Evolutionary conservation across 2,329 filamentous ascomycete species (phyloP), one percentile per base, ranked within the genome.

Genomic region (Rhynchosporium graminicola): DNA sequence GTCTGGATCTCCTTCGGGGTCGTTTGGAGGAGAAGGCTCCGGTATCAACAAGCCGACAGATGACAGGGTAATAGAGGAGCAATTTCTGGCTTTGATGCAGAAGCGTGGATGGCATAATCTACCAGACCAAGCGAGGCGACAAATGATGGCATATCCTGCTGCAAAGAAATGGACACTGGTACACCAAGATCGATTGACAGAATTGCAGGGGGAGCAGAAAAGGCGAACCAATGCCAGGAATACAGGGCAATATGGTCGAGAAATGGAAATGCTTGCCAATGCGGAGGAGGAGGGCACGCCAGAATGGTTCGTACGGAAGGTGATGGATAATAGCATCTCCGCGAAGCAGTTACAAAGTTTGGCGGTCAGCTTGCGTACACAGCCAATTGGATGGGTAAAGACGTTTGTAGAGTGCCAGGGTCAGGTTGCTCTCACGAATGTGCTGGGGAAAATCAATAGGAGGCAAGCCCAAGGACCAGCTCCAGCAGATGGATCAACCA

Each of bases 111-210:
- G 93, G 91, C 95, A 97, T 78, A 96, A 96, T 76, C 80, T 99
- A 67, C 95, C 95, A 4, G 95, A 99, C 73, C 92, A 97, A 78
- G 95, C 95, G 36, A 87, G 90, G 69, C 84, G 94, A 65, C 95
- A 98, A 79, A 98, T 99, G 94, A 85, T 95, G 77, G 92, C 92
- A 43, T 98, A 99, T 75, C 91, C 93, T 13, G 85, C 95, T 8
- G 86, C 88, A 67, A 98, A 98, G 82, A 99, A 98, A 78, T 99
- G 95, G 95, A 97, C 92, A 1, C 80, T 99, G 63, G 90, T 99
- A 57, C 90, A 98, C 75, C 94, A 99, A 77, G 95, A 99, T 78
- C 89, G 91, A 65, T 82, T 99, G 70, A 91, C 92, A 6, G 94
- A 98, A 77, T 91, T 88, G 83, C 93, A 98, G 80, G 92, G 92